Percentiles rank a stretch among this genome's conserved stretches.
Conservation (phyloP, 1,284 basidiomycete species). For the Marasmius sp. region DNA sequence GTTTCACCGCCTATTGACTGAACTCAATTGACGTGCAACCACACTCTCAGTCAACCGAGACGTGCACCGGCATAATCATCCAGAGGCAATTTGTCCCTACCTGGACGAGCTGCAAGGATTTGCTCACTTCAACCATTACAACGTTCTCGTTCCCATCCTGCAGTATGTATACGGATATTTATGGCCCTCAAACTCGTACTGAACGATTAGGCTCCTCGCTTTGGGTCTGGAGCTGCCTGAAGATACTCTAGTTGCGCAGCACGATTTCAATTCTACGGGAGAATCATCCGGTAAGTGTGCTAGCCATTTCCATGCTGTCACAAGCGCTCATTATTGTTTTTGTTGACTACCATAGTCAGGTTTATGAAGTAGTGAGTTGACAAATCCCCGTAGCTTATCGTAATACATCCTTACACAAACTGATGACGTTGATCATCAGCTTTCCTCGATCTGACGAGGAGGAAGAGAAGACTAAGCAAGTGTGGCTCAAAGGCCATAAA, state of each 20-base stretch:
- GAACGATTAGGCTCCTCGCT: slow-evolving; percentile 17
- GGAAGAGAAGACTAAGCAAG: slow-evolving; percentile 40
- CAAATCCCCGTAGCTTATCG: neutral
- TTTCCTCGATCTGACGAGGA: slow-evolving; percentile 44
- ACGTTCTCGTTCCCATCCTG: slow-evolving; percentile 10
- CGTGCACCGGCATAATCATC: slow-evolving; percentile 5
- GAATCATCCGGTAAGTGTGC: slow-evolving; percentile 28
- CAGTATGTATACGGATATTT: slow-evolving; percentile 1
- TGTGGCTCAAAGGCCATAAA: slow-evolving; percentile 50
- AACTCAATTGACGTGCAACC: neutral
- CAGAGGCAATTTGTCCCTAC: slow-evolving; percentile 4
- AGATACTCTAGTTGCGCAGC: slow-evolving; percentile 31
- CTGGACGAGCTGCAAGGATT: slow-evolving; percentile 10
- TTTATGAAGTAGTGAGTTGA: slow-evolving; percentile 37
- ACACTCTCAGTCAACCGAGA: slow-evolving; percentile 5
- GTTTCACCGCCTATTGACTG: neutral
- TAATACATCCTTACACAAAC: neutral
- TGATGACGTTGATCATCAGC: slow-evolving; percentile 25
- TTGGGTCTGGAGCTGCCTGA: slow-evolving; percentile 34
- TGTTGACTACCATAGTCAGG: slow-evolving; percentile 22
- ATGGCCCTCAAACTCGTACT: too few relatives aligned
- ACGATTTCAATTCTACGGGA: slow-evolving; percentile 25
- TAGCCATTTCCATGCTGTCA: neutral
- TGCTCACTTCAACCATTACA: slow-evolving; percentile 8
- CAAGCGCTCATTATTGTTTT: neutral